Base-by-base conservation (phyloP, 2,329 filamentous ascomycete species). In the Trichoderma koningiopsis region DNA sequence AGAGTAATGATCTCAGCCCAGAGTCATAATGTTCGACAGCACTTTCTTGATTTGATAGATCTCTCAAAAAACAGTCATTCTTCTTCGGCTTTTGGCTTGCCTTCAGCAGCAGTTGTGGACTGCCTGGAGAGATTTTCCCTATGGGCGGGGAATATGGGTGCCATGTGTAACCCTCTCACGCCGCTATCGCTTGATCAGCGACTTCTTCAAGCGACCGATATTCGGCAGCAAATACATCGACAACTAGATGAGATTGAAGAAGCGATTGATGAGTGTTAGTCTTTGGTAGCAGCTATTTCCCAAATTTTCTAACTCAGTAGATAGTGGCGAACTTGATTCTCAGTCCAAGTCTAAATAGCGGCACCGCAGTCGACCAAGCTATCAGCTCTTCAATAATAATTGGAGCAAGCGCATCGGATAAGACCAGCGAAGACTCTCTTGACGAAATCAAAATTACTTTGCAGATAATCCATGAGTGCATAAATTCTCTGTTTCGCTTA, bases 41-140 rank as follows among this genome's bases (percentile, higher is more conserved):
- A 76, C 35, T n/a, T 69, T 40, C 16, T 70, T n/a, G 27, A 75
- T 53, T 49, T 64, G 57, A 27, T 53, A 57, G 13, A 74, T 72
- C 24, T 75, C 73, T n/a, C 16, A 1, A 47, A n/a, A n/a, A 6
- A 47, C 1, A 22, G 10, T 8, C 6, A 10, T 10, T n/a, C 40
- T 10, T n/a, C 19, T n/a, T 6, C 22, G 16, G 2, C 19, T 10
- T 19, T 8, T 4, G 3, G 10, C 22, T 3, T 47, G 4, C 19
- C 40, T 11, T 19, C 8, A n/a, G 5, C 16, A 11, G 27, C 52
- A 16, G 40, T 68, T 13, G 52, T 14, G 24, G 70, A 73, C 13
- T 62, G 55, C 2, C 1, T 69, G 1, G 69, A 68, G 1, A 63
- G 70, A 7, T 66, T 72, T 22, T 69, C 56, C 1, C 57, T 73